Conservation (phyloP, 2,329 filamentous ascomycete species). For the Pseudogymnoascus sp. region DNA sequence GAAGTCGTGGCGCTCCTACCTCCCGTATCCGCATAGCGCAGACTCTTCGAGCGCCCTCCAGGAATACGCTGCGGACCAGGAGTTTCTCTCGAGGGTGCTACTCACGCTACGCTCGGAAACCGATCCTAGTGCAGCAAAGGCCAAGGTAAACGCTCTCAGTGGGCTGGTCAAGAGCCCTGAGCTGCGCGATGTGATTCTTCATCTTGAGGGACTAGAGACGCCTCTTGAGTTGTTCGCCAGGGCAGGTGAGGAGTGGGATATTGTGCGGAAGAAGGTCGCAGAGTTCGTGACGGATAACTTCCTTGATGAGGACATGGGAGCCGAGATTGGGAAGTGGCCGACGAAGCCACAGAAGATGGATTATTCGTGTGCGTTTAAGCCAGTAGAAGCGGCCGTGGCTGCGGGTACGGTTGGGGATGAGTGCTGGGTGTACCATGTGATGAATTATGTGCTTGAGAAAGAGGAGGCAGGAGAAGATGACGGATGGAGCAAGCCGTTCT, state of each 20-base stretch:
- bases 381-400: not conserved
- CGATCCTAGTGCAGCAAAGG: conserved; percentile 28
- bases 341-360: conserved; percentile 27
- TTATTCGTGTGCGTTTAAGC: conserved; percentile 26
- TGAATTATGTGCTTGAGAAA: conserved; percentile 14
- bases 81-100: not conserved
- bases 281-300: conserved; percentile 59
- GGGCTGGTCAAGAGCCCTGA: conserved; percentile 49
- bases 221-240: conserved; percentile 48
- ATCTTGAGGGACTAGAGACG: conserved; percentile 46
- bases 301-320: conserved; percentile 59
- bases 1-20: conserved; percentile 38
- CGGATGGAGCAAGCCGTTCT: conserved; percentile 5
- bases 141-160: conserved; percentile 44
- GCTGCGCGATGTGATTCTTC: conserved; percentile 52
- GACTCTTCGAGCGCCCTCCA: not conserved
- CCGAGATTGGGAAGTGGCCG: conserved; percentile 52
- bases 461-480: not conserved
- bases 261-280: conserved; percentile 48
- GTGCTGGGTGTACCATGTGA: conserved; percentile 54
- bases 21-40: conserved; percentile 24
- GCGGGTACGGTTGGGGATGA: conserved; percentile 39
- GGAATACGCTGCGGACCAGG: conserved; percentile 6
- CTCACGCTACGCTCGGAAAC: conserved; percentile 18
- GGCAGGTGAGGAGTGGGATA: conserved; percentile 43